A percentile compares a stretch with the other conserved stretches of the same genome.
phyloP scores from a whole-genome alignment of 2,329 filamentous ascomycete genomes.

The Cryphonectria japonica region DNA sequence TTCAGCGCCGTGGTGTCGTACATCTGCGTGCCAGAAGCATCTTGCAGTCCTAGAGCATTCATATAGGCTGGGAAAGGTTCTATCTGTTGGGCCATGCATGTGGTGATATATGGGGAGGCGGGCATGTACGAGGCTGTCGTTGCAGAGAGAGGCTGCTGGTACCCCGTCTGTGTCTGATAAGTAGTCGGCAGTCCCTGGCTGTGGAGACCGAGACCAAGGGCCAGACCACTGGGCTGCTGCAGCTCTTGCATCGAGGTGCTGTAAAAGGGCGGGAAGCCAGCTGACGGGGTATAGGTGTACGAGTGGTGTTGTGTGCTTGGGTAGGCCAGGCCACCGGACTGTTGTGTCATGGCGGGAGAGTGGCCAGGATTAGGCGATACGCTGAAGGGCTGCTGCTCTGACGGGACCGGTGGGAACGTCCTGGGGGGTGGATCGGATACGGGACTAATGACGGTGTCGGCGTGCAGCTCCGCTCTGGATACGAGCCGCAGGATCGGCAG shows the following conservation, averaged over 20 bases:
- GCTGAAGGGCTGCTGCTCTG: constrained; percentile 36
- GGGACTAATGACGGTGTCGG: constrained; percentile 70
- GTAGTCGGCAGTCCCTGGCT: constrained; percentile 24
- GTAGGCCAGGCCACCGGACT: constrained; percentile 22
- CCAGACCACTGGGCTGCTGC: constrained; percentile 13
- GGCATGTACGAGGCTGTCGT: constrained; percentile 36
- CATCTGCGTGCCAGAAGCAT: constrained; percentile 32
- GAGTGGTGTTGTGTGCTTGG: constrained; percentile 14
- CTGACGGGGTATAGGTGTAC: constrained; percentile 31
- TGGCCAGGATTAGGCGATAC: constrained; percentile 30
- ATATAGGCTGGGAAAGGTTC: constrained; percentile 30
- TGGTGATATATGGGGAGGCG: constrained; percentile 38
- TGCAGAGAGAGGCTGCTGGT: constrained; percentile 39
- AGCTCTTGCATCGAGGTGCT: constrained; percentile 24
- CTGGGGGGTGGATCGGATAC: constrained; percentile 60
- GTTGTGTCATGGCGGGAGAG: constrained; percentile 23
- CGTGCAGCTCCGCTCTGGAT: constrained; percentile 49
- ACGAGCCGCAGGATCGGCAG: constrained; percentile 74
- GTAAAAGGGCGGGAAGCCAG: constrained; percentile 25
- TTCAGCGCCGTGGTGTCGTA: constrained; percentile 41
- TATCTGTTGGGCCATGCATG: constrained; percentile 34
- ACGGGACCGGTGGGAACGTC: constrained; percentile 39
- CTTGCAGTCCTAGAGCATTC: constrained; percentile 23
- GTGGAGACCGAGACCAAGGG: constrained; percentile 21
- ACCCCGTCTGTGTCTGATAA: constrained; percentile 30